These are phyloP conservation scores for Claviceps pazoutovae DNA, from an alignment of 2,329 filamentous ascomycete genomes.

Conservation along the genomic window DNA sequence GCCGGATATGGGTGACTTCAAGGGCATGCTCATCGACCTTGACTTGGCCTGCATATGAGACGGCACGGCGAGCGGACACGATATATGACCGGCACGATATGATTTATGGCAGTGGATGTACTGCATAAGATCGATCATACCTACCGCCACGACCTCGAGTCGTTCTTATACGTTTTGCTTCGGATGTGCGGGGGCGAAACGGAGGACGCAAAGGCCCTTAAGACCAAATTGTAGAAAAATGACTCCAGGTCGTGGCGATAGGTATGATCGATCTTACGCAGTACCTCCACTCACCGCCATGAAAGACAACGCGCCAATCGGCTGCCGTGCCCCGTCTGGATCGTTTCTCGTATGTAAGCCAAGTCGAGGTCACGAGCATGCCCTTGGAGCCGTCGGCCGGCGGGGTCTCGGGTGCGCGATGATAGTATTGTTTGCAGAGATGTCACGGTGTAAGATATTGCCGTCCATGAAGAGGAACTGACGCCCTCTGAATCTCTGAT, in stretches of 20 bases:
- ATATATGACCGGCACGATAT: constrained; percentile 16
- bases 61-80: constrained; percentile 11
- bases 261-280: constrained; percentile 16
- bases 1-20: constrained; percentile 6
- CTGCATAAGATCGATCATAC: constrained; percentile 16
- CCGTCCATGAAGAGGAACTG: constrained; percentile 1
- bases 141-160: constrained; percentile 8
- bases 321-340: constrained; percentile 12
- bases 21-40: constrained; percentile 14
- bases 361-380: constrained; percentile 11
- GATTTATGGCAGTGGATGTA: constrained; percentile 21
- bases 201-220: too few relatives aligned
- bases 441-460: constrained; percentile 4
- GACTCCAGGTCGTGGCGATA: constrained; percentile 8
- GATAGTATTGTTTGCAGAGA: constrained; percentile 4
- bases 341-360: constrained; percentile 8
- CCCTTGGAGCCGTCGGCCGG: constrained; percentile 13
- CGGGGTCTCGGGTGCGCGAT: not conserved
- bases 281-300: constrained; percentile 19
- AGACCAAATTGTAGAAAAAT: constrained; percentile 8
- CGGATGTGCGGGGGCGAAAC: too few relatives aligned
- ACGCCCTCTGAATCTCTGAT: constrained; percentile 3
- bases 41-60: constrained; percentile 8
- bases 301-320: constrained; percentile 18
- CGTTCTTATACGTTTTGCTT: constrained; percentile 5